These are phyloP conservation scores for Porcisia deanei DNA, from an alignment of 208 protist genomes.

Conservation along the genomic window DNA sequence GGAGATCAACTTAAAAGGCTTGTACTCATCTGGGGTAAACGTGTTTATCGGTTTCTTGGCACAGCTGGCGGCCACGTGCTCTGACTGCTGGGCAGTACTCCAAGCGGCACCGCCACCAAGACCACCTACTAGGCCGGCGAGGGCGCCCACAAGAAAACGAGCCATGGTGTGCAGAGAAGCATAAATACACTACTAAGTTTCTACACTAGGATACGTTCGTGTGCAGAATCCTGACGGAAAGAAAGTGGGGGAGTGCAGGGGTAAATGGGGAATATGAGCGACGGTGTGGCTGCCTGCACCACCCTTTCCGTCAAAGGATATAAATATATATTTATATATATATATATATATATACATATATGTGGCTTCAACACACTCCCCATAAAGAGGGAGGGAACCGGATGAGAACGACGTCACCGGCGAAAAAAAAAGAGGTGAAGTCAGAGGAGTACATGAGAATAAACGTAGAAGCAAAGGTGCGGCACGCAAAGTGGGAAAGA, in stretches of 20 bases:
- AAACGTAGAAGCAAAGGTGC: not conserved
- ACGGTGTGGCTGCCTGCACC: not conserved
- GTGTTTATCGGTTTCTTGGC: conserved; percentile 46
- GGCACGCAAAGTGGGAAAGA: not conserved
- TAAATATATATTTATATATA: not conserved
- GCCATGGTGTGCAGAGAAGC: conserved; percentile 22
- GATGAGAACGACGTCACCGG: not conserved
- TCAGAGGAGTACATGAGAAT: not conserved
- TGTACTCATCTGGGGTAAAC: conserved; percentile 76
- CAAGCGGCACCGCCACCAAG: conserved; percentile 34
- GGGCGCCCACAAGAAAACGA: conserved; percentile 45
- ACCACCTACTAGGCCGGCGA: conserved; percentile 38
- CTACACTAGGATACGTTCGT: not conserved
- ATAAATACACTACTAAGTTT: not conserved
- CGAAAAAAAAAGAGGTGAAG: not conserved
- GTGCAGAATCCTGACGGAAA: not conserved
- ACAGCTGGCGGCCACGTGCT: conserved; percentile 35
- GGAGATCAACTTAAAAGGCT: conserved; percentile 78
- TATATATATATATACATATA: too few species aligned
- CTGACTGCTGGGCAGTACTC: conserved; percentile 27
- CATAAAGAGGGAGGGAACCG: not conserved
- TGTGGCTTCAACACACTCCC: not conserved
- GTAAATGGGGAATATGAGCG: not conserved
- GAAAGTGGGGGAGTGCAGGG: not conserved
- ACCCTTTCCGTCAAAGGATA: conserved; percentile 1